phyloP scores from a whole-genome alignment of 306 rosid genomes.

The Citrullus mucosospermus region DNA sequence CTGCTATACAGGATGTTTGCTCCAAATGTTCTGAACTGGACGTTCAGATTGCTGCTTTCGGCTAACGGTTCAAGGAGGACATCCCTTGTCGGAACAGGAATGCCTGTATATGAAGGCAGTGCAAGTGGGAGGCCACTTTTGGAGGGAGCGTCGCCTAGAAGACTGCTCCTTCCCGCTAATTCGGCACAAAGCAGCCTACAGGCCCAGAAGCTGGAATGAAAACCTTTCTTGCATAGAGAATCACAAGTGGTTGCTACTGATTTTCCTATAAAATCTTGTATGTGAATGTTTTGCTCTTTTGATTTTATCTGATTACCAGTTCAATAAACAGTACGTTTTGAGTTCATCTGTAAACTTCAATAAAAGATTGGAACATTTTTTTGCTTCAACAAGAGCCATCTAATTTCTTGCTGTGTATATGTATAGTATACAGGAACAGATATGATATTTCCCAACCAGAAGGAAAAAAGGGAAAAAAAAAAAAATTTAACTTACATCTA shows the following conservation, averaged over 20 bases:
- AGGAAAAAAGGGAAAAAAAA: too few species aligned
- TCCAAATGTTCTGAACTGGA: slow-evolving; percentile 61
- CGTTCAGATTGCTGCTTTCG: slow-evolving; percentile 41
- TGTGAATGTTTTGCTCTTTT: background rate
- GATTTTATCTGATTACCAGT: background rate
- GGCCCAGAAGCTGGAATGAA: slow-evolving; percentile 24
- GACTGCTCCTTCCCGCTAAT: slow-evolving; percentile 15
- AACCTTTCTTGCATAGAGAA: background rate
- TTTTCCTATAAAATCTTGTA: background rate
- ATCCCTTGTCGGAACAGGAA: slow-evolving; percentile 52
- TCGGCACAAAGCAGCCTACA: slow-evolving; percentile 19
- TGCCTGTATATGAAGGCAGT: slow-evolving; percentile 21
- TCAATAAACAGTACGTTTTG: background rate
- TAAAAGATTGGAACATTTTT: background rate
- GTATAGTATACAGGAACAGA: background rate
- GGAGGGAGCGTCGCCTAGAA: slow-evolving; percentile 33
- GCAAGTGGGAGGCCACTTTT: slow-evolving; percentile 18
- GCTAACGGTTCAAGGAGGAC: slow-evolving; percentile 30
- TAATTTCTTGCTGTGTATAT: background rate
- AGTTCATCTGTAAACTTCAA: background rate
- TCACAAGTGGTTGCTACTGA: background rate
- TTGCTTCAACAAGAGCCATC: background rate
- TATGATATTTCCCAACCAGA: background rate
- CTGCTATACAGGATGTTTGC: slow-evolving; percentile 53
- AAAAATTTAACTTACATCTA: slow-evolving; percentile 11